phyloP scores from a whole-genome alignment of 306 rosid species.

The Quercus mongolica region DNA sequence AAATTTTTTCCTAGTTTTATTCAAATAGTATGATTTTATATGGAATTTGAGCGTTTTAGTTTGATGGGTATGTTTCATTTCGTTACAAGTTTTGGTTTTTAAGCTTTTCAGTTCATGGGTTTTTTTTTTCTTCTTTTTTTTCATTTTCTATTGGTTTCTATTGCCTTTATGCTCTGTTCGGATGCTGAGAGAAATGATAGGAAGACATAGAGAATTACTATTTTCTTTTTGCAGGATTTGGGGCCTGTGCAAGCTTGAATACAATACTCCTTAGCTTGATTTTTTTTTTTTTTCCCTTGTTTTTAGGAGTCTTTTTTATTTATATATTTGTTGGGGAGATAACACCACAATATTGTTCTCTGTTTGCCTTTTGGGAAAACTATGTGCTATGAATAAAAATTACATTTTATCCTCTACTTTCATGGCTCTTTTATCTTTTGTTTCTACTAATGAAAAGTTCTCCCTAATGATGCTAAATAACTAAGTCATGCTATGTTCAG shows the following conservation, averaged over 20 bases:
- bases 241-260: neutral
- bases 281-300: neutral
- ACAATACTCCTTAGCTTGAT: neutral
- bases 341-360: neutral
- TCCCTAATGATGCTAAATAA: neutral
- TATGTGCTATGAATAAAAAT: neutral
- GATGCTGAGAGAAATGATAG: slow-evolving; percentile 1
- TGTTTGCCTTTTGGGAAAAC: neutral
- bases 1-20: neutral
- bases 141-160: too few relatives aligned
- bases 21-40: neutral
- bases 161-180: neutral
- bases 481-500: neutral
- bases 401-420: neutral
- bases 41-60: neutral
- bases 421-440: too few relatives aligned
- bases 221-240: neutral
- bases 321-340: too few relatives aligned
- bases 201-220: too few relatives aligned
- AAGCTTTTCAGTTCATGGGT: neutral
- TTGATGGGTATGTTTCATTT: neutral
- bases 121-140: too few relatives aligned
- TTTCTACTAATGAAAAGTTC: neutral
- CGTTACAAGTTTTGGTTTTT: neutral
- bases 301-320: neutral